A percentile compares a stretch with the other conserved stretches of the same genome.
Evolutionary conservation across 2,329 filamentous ascomycete genomes (phyloP).

Genomic region (Metarhizium sp.): DNA sequence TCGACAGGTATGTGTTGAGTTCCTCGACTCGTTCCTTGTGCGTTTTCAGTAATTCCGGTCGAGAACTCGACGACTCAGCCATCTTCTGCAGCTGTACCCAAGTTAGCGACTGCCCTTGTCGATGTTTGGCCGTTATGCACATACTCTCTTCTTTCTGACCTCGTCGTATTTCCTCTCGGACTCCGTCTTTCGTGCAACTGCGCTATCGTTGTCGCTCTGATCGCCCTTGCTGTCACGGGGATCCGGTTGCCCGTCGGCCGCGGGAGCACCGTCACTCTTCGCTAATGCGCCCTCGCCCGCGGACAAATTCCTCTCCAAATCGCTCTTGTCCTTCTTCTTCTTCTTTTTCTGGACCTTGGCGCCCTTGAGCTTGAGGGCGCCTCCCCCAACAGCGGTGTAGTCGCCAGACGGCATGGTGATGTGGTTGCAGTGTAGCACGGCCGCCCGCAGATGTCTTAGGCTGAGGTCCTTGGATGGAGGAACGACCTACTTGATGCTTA

Average conservation of each 20-base stretch:
- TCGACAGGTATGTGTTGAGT: constrained; percentile 85
- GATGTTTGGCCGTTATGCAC: constrained; percentile 20
- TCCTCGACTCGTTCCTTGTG: constrained; percentile 97
- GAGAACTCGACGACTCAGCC: constrained; percentile 46
- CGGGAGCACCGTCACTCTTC: background rate
- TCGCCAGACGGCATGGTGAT: constrained; percentile 57
- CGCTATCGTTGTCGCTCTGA: constrained; percentile 20
- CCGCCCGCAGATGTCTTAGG: too few species aligned
- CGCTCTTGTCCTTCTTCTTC: constrained; percentile 41
- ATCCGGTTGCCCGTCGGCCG: constrained; percentile 16
- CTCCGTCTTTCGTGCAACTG: constrained; percentile 61
- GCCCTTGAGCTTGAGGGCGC: constrained; percentile 80
- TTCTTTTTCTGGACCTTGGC: constrained; percentile 59
- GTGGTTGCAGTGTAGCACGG: background rate
- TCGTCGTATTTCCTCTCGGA: constrained; percentile 77
- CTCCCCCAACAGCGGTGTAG: constrained; percentile 57
- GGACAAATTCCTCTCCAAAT: constrained; percentile 38
- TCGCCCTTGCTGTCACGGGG: constrained; percentile 19
- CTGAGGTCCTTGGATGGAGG: too few species aligned
- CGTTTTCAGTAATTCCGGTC: constrained; percentile 80
- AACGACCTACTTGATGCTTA: background rate
- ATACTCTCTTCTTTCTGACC: constrained; percentile 66
- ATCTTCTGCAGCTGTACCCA: constrained; percentile 63
- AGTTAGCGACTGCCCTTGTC: constrained; percentile 2
- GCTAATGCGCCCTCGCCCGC: constrained; percentile 13